Base-by-base conservation (phyloP, 768 basidiomycete species). In the Pilatotrama ljubarskyi region DNA sequence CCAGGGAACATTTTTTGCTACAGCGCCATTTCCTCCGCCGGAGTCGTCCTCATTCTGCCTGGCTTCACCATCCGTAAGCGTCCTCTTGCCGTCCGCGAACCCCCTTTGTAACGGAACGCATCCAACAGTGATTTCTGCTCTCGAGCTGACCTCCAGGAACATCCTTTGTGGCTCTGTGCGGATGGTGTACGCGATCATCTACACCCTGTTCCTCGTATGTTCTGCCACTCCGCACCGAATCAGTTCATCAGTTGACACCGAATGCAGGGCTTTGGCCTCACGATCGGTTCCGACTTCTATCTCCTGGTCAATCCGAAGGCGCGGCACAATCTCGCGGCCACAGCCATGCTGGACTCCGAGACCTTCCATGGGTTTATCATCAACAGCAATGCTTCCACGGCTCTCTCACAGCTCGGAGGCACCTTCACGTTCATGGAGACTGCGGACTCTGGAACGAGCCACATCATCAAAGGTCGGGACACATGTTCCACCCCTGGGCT, bases 21-120 rank as follows among this genome's bases (percentile, higher is more conserved):
- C 74, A 90, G 88, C 50, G 88, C 95, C 3, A 86, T 96, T 62
- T 91, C 94, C 9, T 92, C 91, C 11, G 90, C 91, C 32, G 92
- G 92, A 1, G 89, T 95, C 9, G 90, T 95, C n/a, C 81, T 92
- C 47, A 93, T 96, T 63, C 82, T 95, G 14, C 93, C 93, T 9
- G 93, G 92, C 26, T 95, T 91, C 68, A 90, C 89, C 13, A 82
- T 92, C 55, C 75, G 91, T 91, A 69, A 74, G 90, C 75, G 24
- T 11, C 15, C 9, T 2, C 1, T 1, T 11, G 20, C 24, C 2
- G 18, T 37, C 1, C 4, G n/a, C 35, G 11, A 36, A 3, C 6
- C 5, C 37, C 20, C 24, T 29, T 52, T n/a, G n/a, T n/a, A 60
- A 14, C 41, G 50, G 29, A 32, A 4, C 29, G 29, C 29, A 32